Conservation (phyloP, 1,284 basidiomycete genomes). For the Ceratobasidium sp. region DNA sequence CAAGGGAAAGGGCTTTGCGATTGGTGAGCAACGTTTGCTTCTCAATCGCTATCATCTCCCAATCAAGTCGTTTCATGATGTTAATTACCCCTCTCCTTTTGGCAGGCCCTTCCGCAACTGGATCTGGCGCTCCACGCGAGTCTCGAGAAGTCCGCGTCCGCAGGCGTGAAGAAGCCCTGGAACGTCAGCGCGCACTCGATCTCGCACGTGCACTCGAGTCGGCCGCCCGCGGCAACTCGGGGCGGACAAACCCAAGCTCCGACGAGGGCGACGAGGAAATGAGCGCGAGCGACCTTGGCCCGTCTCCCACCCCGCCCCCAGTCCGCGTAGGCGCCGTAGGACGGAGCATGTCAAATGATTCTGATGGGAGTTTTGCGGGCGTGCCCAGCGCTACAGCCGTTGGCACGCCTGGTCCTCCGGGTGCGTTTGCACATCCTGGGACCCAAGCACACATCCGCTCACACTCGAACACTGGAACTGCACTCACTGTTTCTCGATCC, state of each 20-base stretch:
- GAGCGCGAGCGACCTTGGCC: constrained; percentile 23
- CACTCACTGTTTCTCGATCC: background rate
- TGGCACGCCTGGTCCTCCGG: background rate
- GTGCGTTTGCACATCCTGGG: constrained; percentile 21
- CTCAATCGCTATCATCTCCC: constrained; percentile 66
- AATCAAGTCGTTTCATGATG: background rate
- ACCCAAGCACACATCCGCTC: constrained; percentile 8
- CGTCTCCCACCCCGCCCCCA: constrained; percentile 12
- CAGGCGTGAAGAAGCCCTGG: constrained; percentile 46
- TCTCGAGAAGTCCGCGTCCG: constrained; percentile 47
- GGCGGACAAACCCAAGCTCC: constrained; percentile 10
- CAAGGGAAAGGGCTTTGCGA: constrained; percentile 83
- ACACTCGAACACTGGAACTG: background rate
- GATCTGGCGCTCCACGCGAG: constrained; percentile 49
- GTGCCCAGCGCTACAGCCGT: constrained; percentile 6
- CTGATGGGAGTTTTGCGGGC: constrained; percentile 21
- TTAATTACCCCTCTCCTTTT: background rate
- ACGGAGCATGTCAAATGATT: constrained; percentile 32
- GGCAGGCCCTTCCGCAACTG: constrained; percentile 51
- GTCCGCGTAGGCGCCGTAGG: background rate
- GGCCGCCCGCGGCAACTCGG: constrained; percentile 1
- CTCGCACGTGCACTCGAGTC: constrained; percentile 68
- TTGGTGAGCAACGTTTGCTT: constrained; percentile 73
- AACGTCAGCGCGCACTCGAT: constrained; percentile 60
- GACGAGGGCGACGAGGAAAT: constrained; percentile 46